These are phyloP conservation scores for Diaporthe citri DNA, from an alignment of 2,329 filamentous ascomycete genomes.

Conservation along the genomic window DNA sequence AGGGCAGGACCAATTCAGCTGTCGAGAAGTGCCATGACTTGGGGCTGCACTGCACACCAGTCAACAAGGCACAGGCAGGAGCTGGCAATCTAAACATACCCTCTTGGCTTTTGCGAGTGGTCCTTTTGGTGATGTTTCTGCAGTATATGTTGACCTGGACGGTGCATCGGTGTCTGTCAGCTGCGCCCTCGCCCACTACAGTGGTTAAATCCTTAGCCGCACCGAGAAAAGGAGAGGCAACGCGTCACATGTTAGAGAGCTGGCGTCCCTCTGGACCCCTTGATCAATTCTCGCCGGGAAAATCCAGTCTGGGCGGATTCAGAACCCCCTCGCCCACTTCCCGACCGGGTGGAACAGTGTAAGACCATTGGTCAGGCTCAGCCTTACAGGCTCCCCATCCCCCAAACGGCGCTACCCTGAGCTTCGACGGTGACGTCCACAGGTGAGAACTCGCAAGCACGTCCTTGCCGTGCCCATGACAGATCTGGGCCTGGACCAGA, in stretches of 20 bases:
- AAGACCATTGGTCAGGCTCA: constrained; percentile 38
- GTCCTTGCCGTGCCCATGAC: not conserved
- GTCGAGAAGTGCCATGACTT: not conserved
- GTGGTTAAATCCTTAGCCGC: not conserved
- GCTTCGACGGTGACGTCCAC: not conserved
- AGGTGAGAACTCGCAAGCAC: not conserved
- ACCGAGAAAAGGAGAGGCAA: not conserved
- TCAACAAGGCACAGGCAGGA: not conserved
- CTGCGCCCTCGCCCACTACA: not conserved
- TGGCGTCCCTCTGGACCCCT: constrained; percentile 4
- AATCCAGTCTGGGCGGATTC: not conserved
- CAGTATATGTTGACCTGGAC: not conserved
- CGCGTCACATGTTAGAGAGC: constrained; percentile 1
- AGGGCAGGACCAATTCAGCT: not conserved
- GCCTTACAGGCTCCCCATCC: not conserved
- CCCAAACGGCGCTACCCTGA: not conserved
- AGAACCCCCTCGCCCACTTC: constrained; percentile 4
- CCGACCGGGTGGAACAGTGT: constrained; percentile 4
- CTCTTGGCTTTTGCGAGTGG: constrained; percentile 3
- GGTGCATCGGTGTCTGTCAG: not conserved
- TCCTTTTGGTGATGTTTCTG: not conserved
- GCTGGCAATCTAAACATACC: not conserved
- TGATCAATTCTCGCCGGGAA: constrained; percentile 17
- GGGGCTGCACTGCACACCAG: not conserved
- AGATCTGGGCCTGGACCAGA: not conserved